Conservation (phyloP, 352 stramenopile genomes). For the Pythium myriotylum region DNA sequence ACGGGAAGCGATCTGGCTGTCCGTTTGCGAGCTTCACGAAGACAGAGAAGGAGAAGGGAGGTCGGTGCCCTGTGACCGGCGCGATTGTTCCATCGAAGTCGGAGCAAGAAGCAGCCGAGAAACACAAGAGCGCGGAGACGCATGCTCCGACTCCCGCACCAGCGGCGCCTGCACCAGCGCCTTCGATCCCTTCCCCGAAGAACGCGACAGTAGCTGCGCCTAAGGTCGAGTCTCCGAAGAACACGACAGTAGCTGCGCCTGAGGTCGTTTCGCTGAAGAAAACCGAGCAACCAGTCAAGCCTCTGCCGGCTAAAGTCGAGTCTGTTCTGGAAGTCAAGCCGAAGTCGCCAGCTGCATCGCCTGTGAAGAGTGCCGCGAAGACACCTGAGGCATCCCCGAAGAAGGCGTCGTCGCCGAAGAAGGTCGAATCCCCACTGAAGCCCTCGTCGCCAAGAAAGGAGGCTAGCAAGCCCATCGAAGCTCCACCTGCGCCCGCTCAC, state of each 20-base stretch:
- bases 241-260: constrained; percentile 1
- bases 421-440: constrained; percentile 20
- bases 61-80: constrained; percentile 45
- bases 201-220: constrained; percentile 5
- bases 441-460: constrained; percentile 17
- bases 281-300: constrained; percentile 1
- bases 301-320: neutral
- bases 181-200: neutral
- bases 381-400: constrained; percentile 13
- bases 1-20: constrained; percentile 25
- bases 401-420: constrained; percentile 24
- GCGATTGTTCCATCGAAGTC: constrained; percentile 28
- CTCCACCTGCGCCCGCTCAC: constrained; percentile 3
- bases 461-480: neutral
- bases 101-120: constrained; percentile 12
- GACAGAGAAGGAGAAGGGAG: constrained; percentile 40
- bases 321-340: constrained; percentile 13
- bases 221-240: constrained; percentile 9
- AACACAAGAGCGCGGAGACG: neutral
- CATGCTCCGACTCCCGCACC: neutral
- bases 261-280: constrained; percentile 3
- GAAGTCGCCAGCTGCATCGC: constrained; percentile 13
- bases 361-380: neutral
- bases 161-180: neutral
- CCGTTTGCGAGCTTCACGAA: constrained; percentile 32